These are phyloP conservation scores for Stagonosporopsis cucurbitacearum DNA, from an alignment of 2,329 filamentous ascomycete genomes.

Conservation along the genomic window DNA sequence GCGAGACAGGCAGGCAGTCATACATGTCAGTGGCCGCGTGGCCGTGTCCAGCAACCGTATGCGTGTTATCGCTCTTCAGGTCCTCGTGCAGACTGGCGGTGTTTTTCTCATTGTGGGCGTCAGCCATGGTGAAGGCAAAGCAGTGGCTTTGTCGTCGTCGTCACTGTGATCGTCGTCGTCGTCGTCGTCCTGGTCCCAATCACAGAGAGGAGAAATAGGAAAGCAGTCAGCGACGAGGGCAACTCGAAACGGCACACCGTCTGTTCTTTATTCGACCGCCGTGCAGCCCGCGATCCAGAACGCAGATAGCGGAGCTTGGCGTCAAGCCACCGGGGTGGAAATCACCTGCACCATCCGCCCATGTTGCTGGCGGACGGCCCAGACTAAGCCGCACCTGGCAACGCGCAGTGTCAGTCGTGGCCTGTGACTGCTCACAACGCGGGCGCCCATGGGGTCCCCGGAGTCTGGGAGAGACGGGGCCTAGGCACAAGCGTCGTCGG, in stretches of 20 bases:
- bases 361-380: too few species aligned
- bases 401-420: not conserved
- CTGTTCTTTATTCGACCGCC: constrained; percentile 15
- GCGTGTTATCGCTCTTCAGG: constrained; percentile 33
- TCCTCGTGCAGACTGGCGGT: constrained; percentile 36
- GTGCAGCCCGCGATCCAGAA: constrained; percentile 1
- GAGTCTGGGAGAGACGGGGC: not conserved
- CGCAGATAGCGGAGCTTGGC: constrained; percentile 9
- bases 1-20: constrained; percentile 1
- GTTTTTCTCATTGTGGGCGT: constrained; percentile 22
- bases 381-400: not conserved
- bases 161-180: too few species aligned
- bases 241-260: constrained; percentile 13
- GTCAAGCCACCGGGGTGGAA: not conserved
- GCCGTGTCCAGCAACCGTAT: constrained; percentile 36
- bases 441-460: constrained; percentile 6
- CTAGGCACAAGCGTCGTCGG: too few species aligned
- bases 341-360: not conserved
- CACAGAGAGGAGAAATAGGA: too few species aligned
- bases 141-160: not conserved
- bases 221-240: not conserved
- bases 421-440: constrained; percentile 3
- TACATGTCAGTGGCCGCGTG: constrained; percentile 44
- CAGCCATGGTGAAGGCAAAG: constrained; percentile 3
- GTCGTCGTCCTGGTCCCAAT: too few species aligned